A percentile compares a stretch with the other conserved stretches of the same genome.
Evolutionary conservation across 2,329 filamentous ascomycete species (phyloP).

Genomic region (Alternaria infectoria): DNA sequence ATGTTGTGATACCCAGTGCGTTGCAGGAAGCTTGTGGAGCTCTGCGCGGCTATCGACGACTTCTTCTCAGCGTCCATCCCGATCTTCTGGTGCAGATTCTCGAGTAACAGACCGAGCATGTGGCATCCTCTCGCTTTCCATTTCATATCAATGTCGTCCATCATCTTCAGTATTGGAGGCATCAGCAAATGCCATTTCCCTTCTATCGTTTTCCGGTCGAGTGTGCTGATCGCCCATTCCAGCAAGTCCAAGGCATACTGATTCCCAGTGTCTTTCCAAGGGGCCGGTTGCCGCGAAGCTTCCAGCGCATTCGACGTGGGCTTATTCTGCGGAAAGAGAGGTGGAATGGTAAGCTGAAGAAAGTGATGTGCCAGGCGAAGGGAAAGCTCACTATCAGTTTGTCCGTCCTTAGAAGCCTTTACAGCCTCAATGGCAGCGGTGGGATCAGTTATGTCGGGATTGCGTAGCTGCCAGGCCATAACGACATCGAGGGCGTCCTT

Average conservation of each 20-base stretch:
- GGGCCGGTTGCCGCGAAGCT: constrained; percentile 60
- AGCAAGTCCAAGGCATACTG: constrained; percentile 63
- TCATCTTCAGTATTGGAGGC: constrained; percentile 71
- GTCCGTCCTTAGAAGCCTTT: constrained; percentile 49
- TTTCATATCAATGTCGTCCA: constrained; percentile 65
- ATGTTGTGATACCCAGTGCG: constrained; percentile 65
- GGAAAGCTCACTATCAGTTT: constrained; percentile 59
- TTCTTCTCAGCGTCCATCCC: neutral
- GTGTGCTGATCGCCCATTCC: constrained; percentile 64
- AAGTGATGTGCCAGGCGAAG: constrained; percentile 60
- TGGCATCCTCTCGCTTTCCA: constrained; percentile 64
- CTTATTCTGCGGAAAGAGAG: constrained; percentile 62
- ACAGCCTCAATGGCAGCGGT: constrained; percentile 55
- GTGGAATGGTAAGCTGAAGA: constrained; percentile 68
- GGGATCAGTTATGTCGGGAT: constrained; percentile 70
- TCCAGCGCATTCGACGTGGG: constrained; percentile 55
- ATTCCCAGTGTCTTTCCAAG: constrained; percentile 64
- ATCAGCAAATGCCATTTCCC: constrained; percentile 71
- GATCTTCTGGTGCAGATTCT: constrained; percentile 32
- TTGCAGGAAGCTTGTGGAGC: constrained; percentile 60
- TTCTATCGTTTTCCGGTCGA: constrained; percentile 58
- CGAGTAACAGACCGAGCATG: constrained; percentile 62
- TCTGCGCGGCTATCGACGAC: constrained; percentile 24
- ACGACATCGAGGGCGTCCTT: constrained; percentile 77
- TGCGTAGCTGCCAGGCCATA: constrained; percentile 85